Evolutionary conservation across 805 yeast species (phyloP).

Genomic region (Sugiyamaella marilandica): DNA sequence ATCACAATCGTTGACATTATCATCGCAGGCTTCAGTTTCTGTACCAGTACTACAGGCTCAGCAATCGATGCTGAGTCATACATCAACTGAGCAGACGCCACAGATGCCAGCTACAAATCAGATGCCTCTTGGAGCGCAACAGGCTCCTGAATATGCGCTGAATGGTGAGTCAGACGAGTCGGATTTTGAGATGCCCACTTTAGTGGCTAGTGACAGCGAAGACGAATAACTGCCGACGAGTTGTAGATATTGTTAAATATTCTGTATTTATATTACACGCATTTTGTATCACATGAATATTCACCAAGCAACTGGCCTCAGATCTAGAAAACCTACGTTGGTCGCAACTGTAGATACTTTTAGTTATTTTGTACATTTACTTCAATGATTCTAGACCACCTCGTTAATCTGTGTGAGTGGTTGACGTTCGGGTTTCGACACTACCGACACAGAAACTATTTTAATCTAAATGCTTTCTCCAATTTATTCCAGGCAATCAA

Average conservation of each 20-base stretch:
- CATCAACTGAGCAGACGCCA: not conserved
- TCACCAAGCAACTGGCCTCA: too few species aligned
- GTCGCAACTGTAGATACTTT: too few species aligned
- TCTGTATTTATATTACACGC: not conserved
- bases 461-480: too few species aligned
- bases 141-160: not conserved
- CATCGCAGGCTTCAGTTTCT: not conserved
- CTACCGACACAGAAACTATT: too few species aligned
- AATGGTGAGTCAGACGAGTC: not conserved
- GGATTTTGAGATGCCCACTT: not conserved
- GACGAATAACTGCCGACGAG: not conserved
- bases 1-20: not conserved
- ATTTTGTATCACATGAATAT: not conserved
- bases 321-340: too few species aligned
- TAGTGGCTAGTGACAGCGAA: not conserved
- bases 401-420: too few species aligned
- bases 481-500: too few species aligned
- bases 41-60: not conserved
- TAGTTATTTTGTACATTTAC: too few species aligned
- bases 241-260: not conserved
- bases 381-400: too few species aligned
- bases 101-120: not conserved
- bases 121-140: not conserved
- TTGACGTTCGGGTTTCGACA: too few species aligned
- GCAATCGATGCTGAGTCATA: not conserved